These are phyloP conservation scores for Blepharisma japonicum DNA, from an alignment of 73 alveolate species.

Conservation along the genomic window DNA sequence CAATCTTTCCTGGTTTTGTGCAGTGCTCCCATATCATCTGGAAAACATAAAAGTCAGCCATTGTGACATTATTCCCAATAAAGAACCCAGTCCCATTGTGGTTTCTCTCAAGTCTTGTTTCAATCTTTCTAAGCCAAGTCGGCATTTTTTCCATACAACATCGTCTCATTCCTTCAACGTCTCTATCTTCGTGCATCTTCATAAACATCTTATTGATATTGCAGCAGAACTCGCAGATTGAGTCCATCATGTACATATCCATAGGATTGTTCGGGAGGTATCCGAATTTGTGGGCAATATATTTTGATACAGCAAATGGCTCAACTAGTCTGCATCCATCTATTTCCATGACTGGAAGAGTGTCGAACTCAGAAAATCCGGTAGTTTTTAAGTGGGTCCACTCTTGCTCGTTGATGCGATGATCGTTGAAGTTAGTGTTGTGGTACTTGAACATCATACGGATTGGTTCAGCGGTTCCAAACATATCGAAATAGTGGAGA, in stretches of 20 bases:
- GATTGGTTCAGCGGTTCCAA: constrained; percentile 32
- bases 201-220: too few relatives aligned
- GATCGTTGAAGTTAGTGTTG: constrained; percentile 20
- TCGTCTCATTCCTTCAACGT: background rate
- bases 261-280: too few relatives aligned
- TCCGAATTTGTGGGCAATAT: background rate
- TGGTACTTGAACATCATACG: constrained; percentile 33
- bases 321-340: constrained; percentile 5
- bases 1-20: too few relatives aligned
- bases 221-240: too few relatives aligned
- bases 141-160: background rate
- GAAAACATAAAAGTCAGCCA: background rate
- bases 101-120: constrained; percentile 4
- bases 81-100: background rate
- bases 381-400: too few relatives aligned
- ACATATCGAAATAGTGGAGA: constrained; percentile 22
- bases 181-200: too few relatives aligned
- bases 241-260: too few relatives aligned
- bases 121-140: background rate
- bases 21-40: too few relatives aligned
- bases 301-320: background rate
- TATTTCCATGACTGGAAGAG: constrained; percentile 19
- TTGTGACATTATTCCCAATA: background rate
- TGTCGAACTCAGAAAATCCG: background rate
- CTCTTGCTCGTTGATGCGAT: too few relatives aligned